Base-by-base conservation (phyloP, 169 alveolate genomes). In the Plasmodium gallinaceum region DNA sequence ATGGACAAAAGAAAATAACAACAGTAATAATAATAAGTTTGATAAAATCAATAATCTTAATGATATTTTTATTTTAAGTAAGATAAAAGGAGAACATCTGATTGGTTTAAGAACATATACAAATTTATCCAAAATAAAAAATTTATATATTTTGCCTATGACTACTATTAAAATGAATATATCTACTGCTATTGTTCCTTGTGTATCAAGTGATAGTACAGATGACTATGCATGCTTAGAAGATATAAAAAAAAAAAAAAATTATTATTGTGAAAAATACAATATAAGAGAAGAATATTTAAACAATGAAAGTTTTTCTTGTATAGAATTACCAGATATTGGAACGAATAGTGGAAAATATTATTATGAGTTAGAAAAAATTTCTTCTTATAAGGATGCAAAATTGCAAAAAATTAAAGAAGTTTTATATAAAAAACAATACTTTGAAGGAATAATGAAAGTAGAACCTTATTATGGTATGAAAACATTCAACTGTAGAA, bases 191-290 rank as follows among this genome's bases (percentile, higher is more conserved):
- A 96, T 99, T 20, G 99, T 99, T 2, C 98, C 99, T 32, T 96
- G 99, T 24, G 99, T 99, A 0, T 99, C 99, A n/a, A 97, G 99
- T 32, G 99, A 99, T 88, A 96, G 99, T 8, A 99, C 99, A n/a
- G 99, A 98, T 90, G 99, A 99, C 90, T 99, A 97, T 93, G 99
- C 98, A 5, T 97, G 99, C 45, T 88, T 98, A 80, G 94, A 96
- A 85, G 99, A 97, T 64, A 96, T 97, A 80, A 92, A 96, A 93
- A 96, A 95, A 57, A 98, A 98, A 92, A 95, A 94, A 32, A 96
- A 74, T 22, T 94, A 92, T 74, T 94, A 86, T 74, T 93, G 93
- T 74, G 95, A 92, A 70, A 94, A 94, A 54, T 94, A 94, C 62
- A 92, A 93, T 32, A 92, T 94, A 18, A 88, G 86, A 9, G 93